Percentiles rank a stretch among this genome's conserved stretches.
Conservation (phyloP, 257 asterid species). For the Rehmannia glutinosa region DNA sequence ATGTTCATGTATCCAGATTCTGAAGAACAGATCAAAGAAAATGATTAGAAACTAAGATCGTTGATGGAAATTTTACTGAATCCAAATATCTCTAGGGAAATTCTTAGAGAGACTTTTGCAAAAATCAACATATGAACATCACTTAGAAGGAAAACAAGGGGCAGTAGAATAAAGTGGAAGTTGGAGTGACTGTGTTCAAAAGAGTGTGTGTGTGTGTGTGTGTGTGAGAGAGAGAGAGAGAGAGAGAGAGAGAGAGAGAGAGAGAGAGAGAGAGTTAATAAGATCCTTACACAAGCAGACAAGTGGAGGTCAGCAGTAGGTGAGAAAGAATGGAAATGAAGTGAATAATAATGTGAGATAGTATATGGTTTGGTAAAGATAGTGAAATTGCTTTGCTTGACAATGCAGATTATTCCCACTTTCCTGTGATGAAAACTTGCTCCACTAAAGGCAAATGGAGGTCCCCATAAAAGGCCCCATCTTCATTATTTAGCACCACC, state of each 20-base stretch:
- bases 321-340: conserved; percentile 28
- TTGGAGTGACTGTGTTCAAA: neutral
- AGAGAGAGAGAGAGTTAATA: conserved; percentile 12
- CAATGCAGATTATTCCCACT: conserved; percentile 49
- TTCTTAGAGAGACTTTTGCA: neutral
- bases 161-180: neutral
- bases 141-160: conserved; percentile 27
- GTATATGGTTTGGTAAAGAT: conserved; percentile 31
- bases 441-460: conserved; percentile 43
- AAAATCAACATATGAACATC: conserved; percentile 20
- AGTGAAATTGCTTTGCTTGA: conserved; percentile 53
- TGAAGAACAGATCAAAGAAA: neutral
- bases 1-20: conserved; percentile 18
- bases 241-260: conserved; percentile 13
- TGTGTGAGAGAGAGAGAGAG: conserved; percentile 10
- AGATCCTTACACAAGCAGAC: neutral
- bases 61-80: neutral
- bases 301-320: conserved; percentile 33
- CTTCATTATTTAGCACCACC: conserved; percentile 24
- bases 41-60: neutral
- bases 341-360: conserved; percentile 28
- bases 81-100: neutral
- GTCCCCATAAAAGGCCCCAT: conserved; percentile 49
- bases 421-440: conserved; percentile 27
- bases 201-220: neutral